phyloP scores from a whole-genome alignment of 2,329 filamentous ascomycete genomes.

The Mycosphaerella sp. region DNA sequence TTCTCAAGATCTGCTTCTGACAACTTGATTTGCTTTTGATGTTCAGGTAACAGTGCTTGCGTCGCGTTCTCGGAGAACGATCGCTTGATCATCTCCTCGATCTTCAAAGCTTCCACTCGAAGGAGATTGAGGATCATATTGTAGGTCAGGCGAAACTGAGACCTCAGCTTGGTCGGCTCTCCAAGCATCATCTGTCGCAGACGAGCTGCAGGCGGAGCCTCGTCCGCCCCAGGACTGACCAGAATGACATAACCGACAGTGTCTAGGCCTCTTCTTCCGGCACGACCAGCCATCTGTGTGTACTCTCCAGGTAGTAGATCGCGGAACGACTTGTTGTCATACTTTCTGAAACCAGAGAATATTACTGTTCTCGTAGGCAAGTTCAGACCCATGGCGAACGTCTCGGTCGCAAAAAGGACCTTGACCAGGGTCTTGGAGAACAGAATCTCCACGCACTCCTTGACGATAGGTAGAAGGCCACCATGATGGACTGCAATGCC shows the following conservation, averaged over 20 bases:
- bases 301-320: constrained; percentile 93
- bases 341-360: constrained; percentile 94
- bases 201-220: constrained; percentile 78
- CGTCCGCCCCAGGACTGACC: constrained; percentile 70
- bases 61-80: constrained; percentile 98
- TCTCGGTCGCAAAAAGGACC: constrained; percentile 94
- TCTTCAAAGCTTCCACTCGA: constrained; percentile 92
- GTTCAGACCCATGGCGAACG: constrained; percentile 97
- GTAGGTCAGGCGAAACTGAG: constrained; percentile 94
- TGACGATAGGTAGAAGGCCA: constrained; percentile 89
- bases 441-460: constrained; percentile 93
- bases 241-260: constrained; percentile 92
- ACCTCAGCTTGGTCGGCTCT: constrained; percentile 88
- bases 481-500: constrained; percentile 97
- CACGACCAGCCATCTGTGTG: constrained; percentile 96
- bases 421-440: constrained; percentile 95
- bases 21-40: constrained; percentile 87
- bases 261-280: constrained; percentile 86
- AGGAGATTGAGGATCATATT: constrained; percentile 98
- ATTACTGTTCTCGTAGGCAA: constrained; percentile 93
- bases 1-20: constrained; percentile 89
- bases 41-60: constrained; percentile 86
- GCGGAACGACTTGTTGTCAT: constrained; percentile 86
- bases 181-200: constrained; percentile 92
- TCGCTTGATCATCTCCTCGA: constrained; percentile 99